phyloP scores from a whole-genome alignment of 768 basidiomycete species.

The Lactarius hatsudake region DNA sequence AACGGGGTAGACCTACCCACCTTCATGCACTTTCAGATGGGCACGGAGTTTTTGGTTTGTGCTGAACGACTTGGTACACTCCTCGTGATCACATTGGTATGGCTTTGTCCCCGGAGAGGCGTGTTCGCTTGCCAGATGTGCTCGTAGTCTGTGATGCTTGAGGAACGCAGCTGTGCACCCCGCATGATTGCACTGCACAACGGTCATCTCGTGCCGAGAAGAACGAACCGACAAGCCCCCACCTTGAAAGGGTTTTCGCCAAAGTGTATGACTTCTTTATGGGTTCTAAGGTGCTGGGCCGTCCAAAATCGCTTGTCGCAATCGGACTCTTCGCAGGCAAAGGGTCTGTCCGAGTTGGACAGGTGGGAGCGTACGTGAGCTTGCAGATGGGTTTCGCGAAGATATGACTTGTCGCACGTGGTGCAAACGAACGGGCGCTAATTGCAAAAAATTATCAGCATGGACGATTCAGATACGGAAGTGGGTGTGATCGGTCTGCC shows the following conservation, averaged over 20 bases:
- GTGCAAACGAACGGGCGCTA: conserved; percentile 83
- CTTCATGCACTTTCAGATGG: conserved; percentile 82
- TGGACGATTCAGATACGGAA: too few species aligned
- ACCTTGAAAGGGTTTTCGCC: conserved; percentile 73
- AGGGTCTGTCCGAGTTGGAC: conserved; percentile 61
- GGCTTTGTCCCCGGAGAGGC: conserved; percentile 81
- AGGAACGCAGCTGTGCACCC: conserved; percentile 67
- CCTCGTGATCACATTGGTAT: conserved; percentile 68
- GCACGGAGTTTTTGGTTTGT: conserved; percentile 77
- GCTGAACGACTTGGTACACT: conserved; percentile 79
- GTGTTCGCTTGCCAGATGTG: conserved; percentile 70
- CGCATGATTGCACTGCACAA: conserved; percentile 58
- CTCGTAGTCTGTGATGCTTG: conserved; percentile 81
- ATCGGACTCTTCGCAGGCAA: conserved; percentile 55
- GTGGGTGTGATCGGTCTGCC: conserved; percentile 43
- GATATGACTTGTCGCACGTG: conserved; percentile 76
- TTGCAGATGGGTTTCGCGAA: conserved; percentile 82
- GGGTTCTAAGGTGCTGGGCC: conserved; percentile 73
- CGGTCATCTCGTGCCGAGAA: not conserved
- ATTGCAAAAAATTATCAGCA: conserved; percentile 4
- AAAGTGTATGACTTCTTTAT: conserved; percentile 64
- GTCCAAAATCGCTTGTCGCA: conserved; percentile 96
- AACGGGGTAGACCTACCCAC: conserved; percentile 42
- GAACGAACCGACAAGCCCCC: conserved; percentile 17
- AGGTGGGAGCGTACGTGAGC: conserved; percentile 80